Evolutionary conservation across 805 yeast genomes (phyloP), one percentile per base, ranked within the genome.

Genomic region (Tetrapisispora iriomotensis): DNA sequence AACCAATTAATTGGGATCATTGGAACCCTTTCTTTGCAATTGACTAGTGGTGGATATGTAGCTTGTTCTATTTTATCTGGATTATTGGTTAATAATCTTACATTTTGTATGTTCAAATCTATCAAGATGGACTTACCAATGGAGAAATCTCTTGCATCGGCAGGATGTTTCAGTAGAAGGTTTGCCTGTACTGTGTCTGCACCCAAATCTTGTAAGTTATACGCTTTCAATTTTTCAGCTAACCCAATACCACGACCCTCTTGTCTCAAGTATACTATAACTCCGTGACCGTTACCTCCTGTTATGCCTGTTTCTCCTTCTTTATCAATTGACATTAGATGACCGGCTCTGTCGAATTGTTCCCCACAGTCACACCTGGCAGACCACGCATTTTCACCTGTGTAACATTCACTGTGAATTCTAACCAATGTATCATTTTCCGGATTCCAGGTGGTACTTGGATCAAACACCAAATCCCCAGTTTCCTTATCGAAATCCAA

Each of bases 281-380:
- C 88, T 18, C 99, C 99, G 48, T 78, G 82, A 14, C 95, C 95
- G 36, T 70, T 71, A 41, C 71, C 66, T 6, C 95, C 95, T 6
- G 37, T 31, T 9, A 57, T 50, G 9, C 51, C 47, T 8, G 57
- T 44, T 20, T 51, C 52, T 9, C 39, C 34, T 37, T 57, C 62
- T 21, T 43, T 50, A 10, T 54, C 57, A 29, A 56, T 46, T 8
- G 60, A 56, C 90, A 92, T 92, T 31, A 86, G 61, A 45, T 94
- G 72, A 8, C 96, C 98, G 2, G 97, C 97, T 62, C 94, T 96
- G 61, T 92, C 96, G 53, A 92, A 84, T 66, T 92, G 99, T 62
- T 92, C 99, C 17, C 99, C 99, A 64, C 99, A 92, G 62, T 92
- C 99, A 62, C 99, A 92, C 40, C 99, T 73, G 1, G 99, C 97